Evolutionary conservation across 805 yeast genomes (phyloP), one percentile per base, ranked within the genome.

Genomic region (Kazachstania kunashirensis): DNA sequence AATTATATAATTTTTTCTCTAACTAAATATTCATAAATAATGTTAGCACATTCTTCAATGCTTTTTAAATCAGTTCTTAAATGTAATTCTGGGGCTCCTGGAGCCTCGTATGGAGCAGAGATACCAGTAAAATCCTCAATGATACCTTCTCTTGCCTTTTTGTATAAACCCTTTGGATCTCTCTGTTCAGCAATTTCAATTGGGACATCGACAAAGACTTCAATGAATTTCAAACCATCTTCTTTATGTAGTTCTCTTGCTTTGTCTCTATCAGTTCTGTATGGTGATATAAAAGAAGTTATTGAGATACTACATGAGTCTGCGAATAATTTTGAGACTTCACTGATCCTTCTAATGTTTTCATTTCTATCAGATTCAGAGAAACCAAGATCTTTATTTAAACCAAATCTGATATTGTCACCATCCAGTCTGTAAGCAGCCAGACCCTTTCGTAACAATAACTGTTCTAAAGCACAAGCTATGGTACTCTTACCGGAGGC

Each of bases 141-240:
- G 43, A 81, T 66, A 24, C 97, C 97, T 54, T 86, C 92, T 61
- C 96, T 77, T 13, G 97, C 97, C 71, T 89, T 89, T 65, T 86
- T 86, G 69, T 89, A 89, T 48, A 89, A 68, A 10, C 97, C 97
- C 68, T 89, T 89, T 45, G 97, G 97, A 62, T 89, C 97, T 66
- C 97, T 84, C 62, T 84, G 73, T 68, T 89, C 97, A 34, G 96
- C 97, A 44, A 89, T 85, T 53, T 80, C 86, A 35, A 89, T 70
- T 24, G 97, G 96, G 31, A 86, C 96, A 59, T 88, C 95, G 25
- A 88, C 89, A 48, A 66, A 86, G 7, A 89, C 94, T 66, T 88
- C 97, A 38, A 88, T 73, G 53, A 88, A 88, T 37, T 94, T 89
- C 44, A 89, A 66, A 29, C 71, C 71, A 46, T 79, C 75, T 42